A percentile compares a stretch with the other conserved stretches of the same genome.
phyloP scores from a whole-genome alignment of 768 basidiomycete genomes.

The Mycena olivaceomarginata region DNA sequence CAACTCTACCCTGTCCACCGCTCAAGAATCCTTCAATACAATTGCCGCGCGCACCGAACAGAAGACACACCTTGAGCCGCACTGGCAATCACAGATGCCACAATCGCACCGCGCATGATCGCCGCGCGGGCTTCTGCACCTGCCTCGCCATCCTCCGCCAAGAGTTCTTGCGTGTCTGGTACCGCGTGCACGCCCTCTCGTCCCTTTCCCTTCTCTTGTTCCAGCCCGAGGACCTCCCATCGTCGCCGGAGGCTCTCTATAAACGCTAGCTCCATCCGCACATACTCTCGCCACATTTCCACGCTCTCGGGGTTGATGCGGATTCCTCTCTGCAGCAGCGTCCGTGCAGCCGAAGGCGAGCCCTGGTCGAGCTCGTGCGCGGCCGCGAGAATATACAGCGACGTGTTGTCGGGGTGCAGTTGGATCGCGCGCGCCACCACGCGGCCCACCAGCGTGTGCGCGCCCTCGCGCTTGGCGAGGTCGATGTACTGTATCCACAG shows the following conservation, averaged over 20 bases:
- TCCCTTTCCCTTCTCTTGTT: constrained; percentile 53
- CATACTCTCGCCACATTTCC: constrained; percentile 93
- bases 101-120: constrained; percentile 88
- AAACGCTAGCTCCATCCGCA: constrained; percentile 93
- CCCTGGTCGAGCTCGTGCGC: constrained; percentile 86
- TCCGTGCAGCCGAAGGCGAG: constrained; percentile 87
- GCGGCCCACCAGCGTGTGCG: constrained; percentile 85
- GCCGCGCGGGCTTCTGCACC: constrained; percentile 70
- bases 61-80: constrained; percentile 78
- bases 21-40: constrained; percentile 47
- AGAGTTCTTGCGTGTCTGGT: constrained; percentile 56
- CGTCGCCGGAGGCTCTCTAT: constrained; percentile 86
- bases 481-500: constrained; percentile 95
- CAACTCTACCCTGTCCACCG: constrained; percentile 63
- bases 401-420: constrained; percentile 86
- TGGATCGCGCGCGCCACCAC: constrained; percentile 92
- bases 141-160: constrained; percentile 65
- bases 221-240: constrained; percentile 88
- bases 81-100: constrained; percentile 83
- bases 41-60: background rate
- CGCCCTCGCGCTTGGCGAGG: constrained; percentile 87
- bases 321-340: constrained; percentile 90
- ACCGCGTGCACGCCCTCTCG: constrained; percentile 51
- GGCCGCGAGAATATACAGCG: constrained; percentile 90
- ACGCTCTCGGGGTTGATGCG: constrained; percentile 83